Evolutionary conservation across 2,329 filamentous ascomycete genomes (phyloP).

Genomic region (Keithomyces neogunnii): DNA sequence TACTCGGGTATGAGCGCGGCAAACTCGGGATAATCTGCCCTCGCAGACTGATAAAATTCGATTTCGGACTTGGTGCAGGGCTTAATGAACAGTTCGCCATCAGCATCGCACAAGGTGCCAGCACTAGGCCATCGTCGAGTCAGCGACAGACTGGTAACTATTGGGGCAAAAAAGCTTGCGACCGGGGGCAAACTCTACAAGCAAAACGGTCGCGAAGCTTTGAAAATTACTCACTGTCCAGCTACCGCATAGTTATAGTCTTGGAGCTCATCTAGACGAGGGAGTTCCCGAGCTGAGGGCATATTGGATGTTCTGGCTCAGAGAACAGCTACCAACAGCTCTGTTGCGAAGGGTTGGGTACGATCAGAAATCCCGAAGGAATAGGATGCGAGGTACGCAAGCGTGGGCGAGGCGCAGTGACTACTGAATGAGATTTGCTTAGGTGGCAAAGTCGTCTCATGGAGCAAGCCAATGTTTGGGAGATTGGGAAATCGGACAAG

Average conservation of each 20-base stretch:
- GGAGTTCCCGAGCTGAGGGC: constrained; percentile 30
- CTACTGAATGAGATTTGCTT: background rate
- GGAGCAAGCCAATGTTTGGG: background rate
- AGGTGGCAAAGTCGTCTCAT: background rate
- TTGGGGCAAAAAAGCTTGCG: constrained; percentile 10
- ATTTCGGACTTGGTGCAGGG: constrained; percentile 83
- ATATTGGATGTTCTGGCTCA: constrained; percentile 5
- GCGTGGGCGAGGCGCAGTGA: background rate
- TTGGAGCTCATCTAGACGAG: constrained; percentile 52
- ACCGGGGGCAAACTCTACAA: background rate
- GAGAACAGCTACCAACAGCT: background rate
- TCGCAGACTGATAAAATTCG: constrained; percentile 75
- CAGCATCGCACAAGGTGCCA: constrained; percentile 76
- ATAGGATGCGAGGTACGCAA: background rate
- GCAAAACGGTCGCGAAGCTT: background rate
- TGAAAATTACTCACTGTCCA: constrained; percentile 60
- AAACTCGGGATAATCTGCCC: constrained; percentile 60
- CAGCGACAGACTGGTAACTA: background rate
- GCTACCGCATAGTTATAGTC: constrained; percentile 71
- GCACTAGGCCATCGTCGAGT: constrained; percentile 47
- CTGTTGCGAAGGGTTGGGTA: background rate
- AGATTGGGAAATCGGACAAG: background rate
- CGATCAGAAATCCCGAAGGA: background rate
- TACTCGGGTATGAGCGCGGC: constrained; percentile 75
- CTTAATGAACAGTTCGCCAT: constrained; percentile 86